Percentiles rank a stretch among this genome's conserved stretches.
Evolutionary conservation across 2,329 filamentous ascomycete genomes (phyloP).

Genomic region (Fusarium oligoseptatum): DNA sequence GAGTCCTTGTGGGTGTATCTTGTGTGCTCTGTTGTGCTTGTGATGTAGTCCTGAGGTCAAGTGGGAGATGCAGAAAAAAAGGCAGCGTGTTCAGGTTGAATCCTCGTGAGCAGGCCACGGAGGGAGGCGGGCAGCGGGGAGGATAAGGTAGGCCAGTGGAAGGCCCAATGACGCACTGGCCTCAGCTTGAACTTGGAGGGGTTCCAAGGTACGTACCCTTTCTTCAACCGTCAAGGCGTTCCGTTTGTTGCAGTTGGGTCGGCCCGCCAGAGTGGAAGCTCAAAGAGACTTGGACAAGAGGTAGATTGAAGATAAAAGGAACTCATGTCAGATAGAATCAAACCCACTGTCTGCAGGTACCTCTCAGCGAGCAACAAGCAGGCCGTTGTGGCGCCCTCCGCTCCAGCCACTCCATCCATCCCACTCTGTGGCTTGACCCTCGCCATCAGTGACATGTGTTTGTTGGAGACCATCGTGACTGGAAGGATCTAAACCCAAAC

Average conservation of each 20-base stretch:
- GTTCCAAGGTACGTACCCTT: conserved; percentile 32
- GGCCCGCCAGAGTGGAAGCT: neutral
- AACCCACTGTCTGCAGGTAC: conserved; percentile 11
- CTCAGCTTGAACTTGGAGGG: conserved; percentile 33
- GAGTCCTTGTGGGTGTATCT: neutral
- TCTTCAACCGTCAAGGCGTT: neutral
- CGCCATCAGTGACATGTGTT: conserved; percentile 3
- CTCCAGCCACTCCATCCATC: conserved; percentile 1
- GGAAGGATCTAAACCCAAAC: conserved; percentile 15
- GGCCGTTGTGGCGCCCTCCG: conserved; percentile 3
- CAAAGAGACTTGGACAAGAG: neutral
- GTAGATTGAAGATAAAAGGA: neutral
- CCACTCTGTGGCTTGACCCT: conserved; percentile 8
- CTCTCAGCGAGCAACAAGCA: neutral
- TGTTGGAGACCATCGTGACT: conserved; percentile 6
- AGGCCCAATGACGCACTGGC: conserved; percentile 43
- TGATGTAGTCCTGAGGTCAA: conserved; percentile 41
- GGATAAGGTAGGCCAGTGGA: conserved; percentile 10
- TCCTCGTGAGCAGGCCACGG: conserved; percentile 43
- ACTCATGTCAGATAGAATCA: neutral
- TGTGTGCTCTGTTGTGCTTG: conserved; percentile 23
- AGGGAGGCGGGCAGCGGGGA: conserved; percentile 32
- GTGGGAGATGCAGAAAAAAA: conserved; percentile 20
- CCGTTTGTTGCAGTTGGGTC: neutral
- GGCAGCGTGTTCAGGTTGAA: conserved; percentile 21